A percentile compares a stretch with the other conserved stretches of the same genome.
Evolutionary conservation across 495 filamentous ascomycete genomes (phyloP).

Genomic region (Talaromyces wortmannii): DNA sequence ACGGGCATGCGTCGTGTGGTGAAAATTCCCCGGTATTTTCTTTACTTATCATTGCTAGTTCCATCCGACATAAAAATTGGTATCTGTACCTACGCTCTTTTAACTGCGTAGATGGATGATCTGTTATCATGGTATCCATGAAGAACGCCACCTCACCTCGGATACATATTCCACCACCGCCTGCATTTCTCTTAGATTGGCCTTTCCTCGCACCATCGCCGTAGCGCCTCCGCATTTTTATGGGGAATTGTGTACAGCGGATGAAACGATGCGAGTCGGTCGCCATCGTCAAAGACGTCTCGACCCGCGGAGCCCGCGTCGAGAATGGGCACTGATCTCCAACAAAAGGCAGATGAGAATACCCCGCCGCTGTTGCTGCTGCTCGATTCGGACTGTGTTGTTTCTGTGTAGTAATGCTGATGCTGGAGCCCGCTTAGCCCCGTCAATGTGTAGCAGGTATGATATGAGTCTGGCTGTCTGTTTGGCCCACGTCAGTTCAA

Average conservation of each 20-base stretch:
- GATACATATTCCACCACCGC: not conserved
- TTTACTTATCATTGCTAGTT: no score
- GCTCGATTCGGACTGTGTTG: constrained; percentile 18
- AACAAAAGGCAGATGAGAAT: constrained; percentile 55
- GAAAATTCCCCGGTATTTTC: no score
- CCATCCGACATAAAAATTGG: no score
- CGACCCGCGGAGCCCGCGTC: constrained; percentile 31
- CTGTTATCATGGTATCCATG: not conserved
- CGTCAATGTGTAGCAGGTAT: constrained; percentile 83
- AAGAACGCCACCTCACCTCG: not conserved
- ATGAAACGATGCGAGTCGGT: constrained; percentile 53
- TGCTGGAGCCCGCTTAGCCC: constrained; percentile 81
- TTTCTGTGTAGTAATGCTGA: constrained; percentile 54
- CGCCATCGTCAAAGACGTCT: constrained; percentile 39
- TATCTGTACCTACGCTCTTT: no score
- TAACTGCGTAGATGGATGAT: constrained; percentile 9
- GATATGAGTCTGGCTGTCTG: constrained; percentile 79
- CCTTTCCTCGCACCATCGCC: constrained; percentile 50
- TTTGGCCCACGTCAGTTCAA: constrained; percentile 8
- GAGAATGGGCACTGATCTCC: constrained; percentile 45
- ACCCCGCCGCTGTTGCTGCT: constrained; percentile 19
- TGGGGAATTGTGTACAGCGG: constrained; percentile 83
- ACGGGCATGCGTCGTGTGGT: no score
- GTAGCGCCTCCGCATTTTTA: constrained; percentile 55
- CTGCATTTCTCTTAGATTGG: not conserved